Percentiles rank a stretch among this genome's conserved stretches.
phyloP scores from a whole-genome alignment of 2,329 filamentous ascomycete genomes.

The Simplicillium aogashimaense region DNA sequence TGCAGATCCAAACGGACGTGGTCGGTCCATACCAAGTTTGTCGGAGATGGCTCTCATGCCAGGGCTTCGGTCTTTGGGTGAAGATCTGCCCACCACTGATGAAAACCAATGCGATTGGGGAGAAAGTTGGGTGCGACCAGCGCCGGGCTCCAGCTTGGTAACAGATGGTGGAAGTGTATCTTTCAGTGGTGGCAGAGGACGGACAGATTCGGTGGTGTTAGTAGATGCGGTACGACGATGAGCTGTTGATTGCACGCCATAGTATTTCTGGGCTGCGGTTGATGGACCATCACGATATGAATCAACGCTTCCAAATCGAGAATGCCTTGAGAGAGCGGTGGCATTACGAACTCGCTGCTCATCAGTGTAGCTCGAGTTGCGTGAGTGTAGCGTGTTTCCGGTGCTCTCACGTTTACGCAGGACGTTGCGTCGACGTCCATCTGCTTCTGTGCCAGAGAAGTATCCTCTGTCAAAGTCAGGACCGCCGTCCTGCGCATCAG shows the following conservation, averaged over 20 bases:
- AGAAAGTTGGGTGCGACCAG: conserved; percentile 24
- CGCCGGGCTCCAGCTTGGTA: conserved; percentile 45
- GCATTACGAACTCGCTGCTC: conserved; percentile 60
- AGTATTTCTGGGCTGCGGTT: conserved; percentile 63
- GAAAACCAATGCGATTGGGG: conserved; percentile 47
- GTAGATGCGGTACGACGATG: conserved; percentile 54
- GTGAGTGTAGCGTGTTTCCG: conserved; percentile 38
- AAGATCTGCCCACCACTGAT: conserved; percentile 37
- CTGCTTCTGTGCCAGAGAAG: conserved; percentile 81
- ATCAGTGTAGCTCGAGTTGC: conserved; percentile 68
- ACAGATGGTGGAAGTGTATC: conserved; percentile 46
- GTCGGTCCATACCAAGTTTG: conserved; percentile 45
- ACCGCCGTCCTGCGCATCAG: conserved; percentile 34
- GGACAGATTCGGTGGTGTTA: conserved; percentile 43
- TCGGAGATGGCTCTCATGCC: conserved; percentile 85
- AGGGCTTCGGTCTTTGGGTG: conserved; percentile 40
- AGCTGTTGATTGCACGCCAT: conserved; percentile 37
- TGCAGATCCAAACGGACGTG: conserved; percentile 13
- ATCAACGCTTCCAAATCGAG: conserved; percentile 69
- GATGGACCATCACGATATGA: conserved; percentile 57
- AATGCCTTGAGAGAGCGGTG: conserved; percentile 60
- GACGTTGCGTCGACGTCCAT: conserved; percentile 65
- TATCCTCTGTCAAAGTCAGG: conserved; percentile 77
- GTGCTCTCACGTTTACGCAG: conserved; percentile 66
- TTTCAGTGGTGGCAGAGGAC: conserved; percentile 40